Percentiles rank a stretch among this genome's conserved stretches.
These are phyloP conservation scores for Aspergillus campestris DNA, from an alignment of 495 filamentous ascomycete species.

Conservation along the genomic window DNA sequence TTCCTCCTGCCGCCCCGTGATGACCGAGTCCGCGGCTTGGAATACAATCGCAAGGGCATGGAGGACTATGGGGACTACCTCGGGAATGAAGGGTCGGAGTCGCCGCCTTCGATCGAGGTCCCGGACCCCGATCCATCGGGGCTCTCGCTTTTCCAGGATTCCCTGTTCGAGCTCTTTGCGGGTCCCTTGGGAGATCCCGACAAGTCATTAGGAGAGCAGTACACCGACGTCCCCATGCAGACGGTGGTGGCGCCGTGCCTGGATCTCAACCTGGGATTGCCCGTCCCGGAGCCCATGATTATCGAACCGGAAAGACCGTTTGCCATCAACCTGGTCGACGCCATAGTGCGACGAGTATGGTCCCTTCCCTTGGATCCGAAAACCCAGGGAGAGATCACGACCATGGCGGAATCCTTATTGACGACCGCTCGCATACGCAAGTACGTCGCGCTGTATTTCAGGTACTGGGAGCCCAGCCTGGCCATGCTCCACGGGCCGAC, in stretches of 20 bases:
- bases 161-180: conserved; percentile 35
- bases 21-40: conserved; percentile 28
- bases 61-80: conserved; percentile 16
- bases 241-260: conserved; percentile 8
- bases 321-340: conserved; percentile 28
- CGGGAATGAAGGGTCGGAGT: conserved; percentile 10
- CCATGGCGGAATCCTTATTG: conserved; percentile 30
- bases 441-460: conserved; percentile 34
- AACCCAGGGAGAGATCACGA: conserved; percentile 32
- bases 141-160: conserved; percentile 32
- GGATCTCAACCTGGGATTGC: conserved; percentile 12
- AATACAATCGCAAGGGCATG: conserved; percentile 21
- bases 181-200: conserved; percentile 29
- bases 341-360: conserved; percentile 29
- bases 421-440: conserved; percentile 36
- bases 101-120: conserved; percentile 16
- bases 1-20: conserved; percentile 36
- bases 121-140: conserved; percentile 11
- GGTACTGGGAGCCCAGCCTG: conserved; percentile 40
- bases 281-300: conserved; percentile 7
- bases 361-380: conserved; percentile 29
- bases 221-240: conserved; percentile 13
- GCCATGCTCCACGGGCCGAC: conserved; percentile 32
- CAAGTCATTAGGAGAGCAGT: conserved; percentile 19
- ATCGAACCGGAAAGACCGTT: conserved; percentile 32